A percentile compares a stretch with the other conserved stretches of the same genome.
phyloP scores from a whole-genome alignment of 2,329 filamentous ascomycete species.

The Alternaria burnsii region DNA sequence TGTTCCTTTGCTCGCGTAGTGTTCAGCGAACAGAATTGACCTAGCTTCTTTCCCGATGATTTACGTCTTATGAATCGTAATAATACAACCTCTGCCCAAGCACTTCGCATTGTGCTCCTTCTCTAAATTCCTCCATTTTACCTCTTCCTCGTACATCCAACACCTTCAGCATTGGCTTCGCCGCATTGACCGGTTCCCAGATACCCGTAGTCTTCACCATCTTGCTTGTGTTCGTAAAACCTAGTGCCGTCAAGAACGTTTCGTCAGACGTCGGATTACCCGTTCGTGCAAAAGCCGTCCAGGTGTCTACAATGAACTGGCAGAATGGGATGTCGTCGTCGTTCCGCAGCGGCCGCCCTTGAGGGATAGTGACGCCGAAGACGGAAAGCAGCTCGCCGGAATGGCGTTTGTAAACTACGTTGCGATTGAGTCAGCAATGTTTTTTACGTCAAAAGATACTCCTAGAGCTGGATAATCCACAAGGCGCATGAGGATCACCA shows the following conservation, averaged over 20 bases:
- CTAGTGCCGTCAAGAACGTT: not conserved
- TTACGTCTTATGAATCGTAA: not conserved
- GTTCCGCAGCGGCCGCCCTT: not conserved
- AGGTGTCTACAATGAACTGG: not conserved
- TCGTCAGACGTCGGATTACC: slow-evolving; percentile 11
- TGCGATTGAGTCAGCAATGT: not conserved
- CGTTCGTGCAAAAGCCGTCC: not conserved
- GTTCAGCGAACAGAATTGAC: not conserved
- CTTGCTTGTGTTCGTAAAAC: not conserved
- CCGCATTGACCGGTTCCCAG: not conserved
- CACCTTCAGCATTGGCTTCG: not conserved
- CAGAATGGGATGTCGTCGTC: not conserved
- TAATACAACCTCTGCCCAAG: not conserved
- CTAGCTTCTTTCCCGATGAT: not conserved
- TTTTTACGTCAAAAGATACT: not conserved
- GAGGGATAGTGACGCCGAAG: not conserved
- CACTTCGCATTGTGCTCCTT: not conserved
- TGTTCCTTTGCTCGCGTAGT: not conserved
- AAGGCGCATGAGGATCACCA: slow-evolving; percentile 33
- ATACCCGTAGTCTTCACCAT: not conserved
- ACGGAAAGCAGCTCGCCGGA: not conserved
- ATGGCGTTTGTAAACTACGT: not conserved
- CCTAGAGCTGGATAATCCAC: not conserved
- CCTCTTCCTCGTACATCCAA: not conserved
- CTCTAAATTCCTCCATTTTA: not conserved